Evolutionary conservation across 139 green algal species (phyloP).

Genomic region (Chlamydomonas sp.): DNA sequence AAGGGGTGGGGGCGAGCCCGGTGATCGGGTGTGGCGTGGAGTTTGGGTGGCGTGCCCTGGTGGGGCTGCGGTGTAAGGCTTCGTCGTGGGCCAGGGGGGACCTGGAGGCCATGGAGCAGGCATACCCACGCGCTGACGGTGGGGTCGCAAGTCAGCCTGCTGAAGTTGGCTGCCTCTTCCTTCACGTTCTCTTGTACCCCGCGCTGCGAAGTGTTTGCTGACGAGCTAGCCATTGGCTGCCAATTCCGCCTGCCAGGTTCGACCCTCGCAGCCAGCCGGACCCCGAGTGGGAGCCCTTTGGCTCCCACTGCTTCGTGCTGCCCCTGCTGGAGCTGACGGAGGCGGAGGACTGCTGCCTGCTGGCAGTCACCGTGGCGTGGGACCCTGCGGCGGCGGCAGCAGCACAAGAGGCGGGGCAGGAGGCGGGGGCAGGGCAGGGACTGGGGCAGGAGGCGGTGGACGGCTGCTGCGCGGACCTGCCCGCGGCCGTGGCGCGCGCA

Average conservation of each 20-base stretch:
- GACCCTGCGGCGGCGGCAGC: slow-evolving; percentile 33
- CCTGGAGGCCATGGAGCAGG: too few relatives aligned
- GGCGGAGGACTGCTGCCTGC: slow-evolving; percentile 45
- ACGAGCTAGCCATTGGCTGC: too few relatives aligned
- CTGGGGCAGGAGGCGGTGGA: background rate
- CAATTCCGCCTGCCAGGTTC: slow-evolving; percentile 41
- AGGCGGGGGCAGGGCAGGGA: background rate
- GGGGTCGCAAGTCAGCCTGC: too few relatives aligned
- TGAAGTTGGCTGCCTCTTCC: too few relatives aligned
- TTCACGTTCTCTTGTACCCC: too few relatives aligned
- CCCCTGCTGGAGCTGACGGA: slow-evolving; percentile 82
- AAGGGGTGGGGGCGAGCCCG: too few relatives aligned
- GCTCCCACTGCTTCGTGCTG: slow-evolving; percentile 83
- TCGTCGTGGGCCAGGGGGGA: too few relatives aligned
- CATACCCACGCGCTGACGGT: too few relatives aligned
- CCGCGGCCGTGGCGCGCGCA: slow-evolving; percentile 43
- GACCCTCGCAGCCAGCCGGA: slow-evolving; percentile 35
- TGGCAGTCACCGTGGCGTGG: slow-evolving; percentile 84
- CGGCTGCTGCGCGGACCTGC: slow-evolving; percentile 23
- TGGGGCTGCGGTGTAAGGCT: background rate
- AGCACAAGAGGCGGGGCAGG: background rate
- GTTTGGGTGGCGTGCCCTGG: background rate
- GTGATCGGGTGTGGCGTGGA: background rate
- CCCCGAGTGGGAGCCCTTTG: slow-evolving; percentile 67
- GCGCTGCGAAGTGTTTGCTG: too few relatives aligned